Base-by-base conservation (phyloP, 768 basidiomycete species). In the Sporobolomyces pararoseus region DNA sequence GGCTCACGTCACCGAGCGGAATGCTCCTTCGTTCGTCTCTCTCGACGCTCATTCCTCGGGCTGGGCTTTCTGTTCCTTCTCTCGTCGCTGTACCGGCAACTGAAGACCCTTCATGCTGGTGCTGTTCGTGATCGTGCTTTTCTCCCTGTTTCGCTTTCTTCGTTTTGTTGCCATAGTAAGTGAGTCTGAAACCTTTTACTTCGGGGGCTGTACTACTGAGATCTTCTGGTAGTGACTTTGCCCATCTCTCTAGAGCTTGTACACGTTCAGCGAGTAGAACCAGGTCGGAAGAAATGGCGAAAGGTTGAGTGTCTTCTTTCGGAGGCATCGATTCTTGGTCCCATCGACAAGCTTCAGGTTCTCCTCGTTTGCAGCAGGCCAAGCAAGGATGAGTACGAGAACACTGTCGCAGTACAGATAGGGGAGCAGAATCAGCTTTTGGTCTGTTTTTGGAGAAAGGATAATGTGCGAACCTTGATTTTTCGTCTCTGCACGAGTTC, bases 401-500 rank as follows among this genome's bases (percentile, higher is more conserved):
- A 42, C 37, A 53, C 51, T 42, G 46, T 12, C 7, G 14, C 1
- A 37, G 23, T 4, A 32, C 32, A 2, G n/a, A 12, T 55, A 21
- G 6, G 29, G 21, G 19, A 17, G 10, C 25, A 60, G 23, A 2
- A 19, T 29, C 39, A 9, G 17, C 10, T 17, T 9, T 9, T 9
- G 39, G 39, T 42, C 10, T 42, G 39, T 9, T 17, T 42, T n/a
- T n/a, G n/a, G 39, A 29, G 27, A 35, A 25, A 9, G 7, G 21
- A 37, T 27, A 37, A 5, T 25, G 5, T 14, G 9, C 53, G 23
- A 23, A 63, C 73, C 49, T 70, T 71, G 57, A 74, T 71, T 61
- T 74, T 70, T 29, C 69, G 21, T 37, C 69, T n/a, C 69, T 70
- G 49, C 37, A n/a, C n/a, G n/a, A n/a, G n/a, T n/a, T n/a, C n/a